phyloP scores from a whole-genome alignment of 2,329 filamentous ascomycete species.

The Penicillium decumbens region DNA sequence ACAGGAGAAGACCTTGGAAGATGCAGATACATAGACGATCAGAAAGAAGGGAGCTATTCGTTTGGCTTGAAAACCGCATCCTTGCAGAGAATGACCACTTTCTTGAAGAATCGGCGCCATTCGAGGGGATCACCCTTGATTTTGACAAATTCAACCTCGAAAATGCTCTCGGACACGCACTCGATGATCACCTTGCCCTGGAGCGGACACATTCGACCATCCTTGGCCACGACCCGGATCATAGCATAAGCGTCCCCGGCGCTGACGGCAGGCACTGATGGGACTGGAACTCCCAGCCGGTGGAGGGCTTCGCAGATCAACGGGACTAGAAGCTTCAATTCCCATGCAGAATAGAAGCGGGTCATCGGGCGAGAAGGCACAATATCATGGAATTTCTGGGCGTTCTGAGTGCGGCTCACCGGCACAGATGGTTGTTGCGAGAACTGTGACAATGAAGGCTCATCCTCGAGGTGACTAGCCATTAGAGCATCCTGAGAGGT shows the following conservation, averaged over 20 bases:
- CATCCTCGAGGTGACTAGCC: conserved; percentile 68
- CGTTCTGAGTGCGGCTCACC: conserved; percentile 80
- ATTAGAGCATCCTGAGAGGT: conserved; percentile 42
- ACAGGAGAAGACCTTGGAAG: background rate
- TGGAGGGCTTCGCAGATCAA: conserved; percentile 77
- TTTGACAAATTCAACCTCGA: conserved; percentile 90
- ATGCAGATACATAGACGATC: background rate
- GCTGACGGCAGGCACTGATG: conserved; percentile 44
- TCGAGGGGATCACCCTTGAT: conserved; percentile 92
- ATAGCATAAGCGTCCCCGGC: conserved; percentile 52
- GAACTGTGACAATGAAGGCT: conserved; percentile 82
- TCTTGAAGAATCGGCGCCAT: conserved; percentile 96
- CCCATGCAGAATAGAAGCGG: conserved; percentile 83
- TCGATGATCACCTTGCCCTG: conserved; percentile 45
- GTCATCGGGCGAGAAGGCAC: conserved; percentile 82
- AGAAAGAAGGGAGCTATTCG: conserved; percentile 18
- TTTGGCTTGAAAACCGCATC: conserved; percentile 70
- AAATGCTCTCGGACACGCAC: conserved; percentile 53
- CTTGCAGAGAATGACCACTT: conserved; percentile 79
- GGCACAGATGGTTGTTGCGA: conserved; percentile 72
- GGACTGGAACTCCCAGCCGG: conserved; percentile 74
- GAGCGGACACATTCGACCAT: conserved; percentile 48
- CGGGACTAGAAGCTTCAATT: conserved; percentile 69
- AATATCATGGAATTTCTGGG: conserved; percentile 83
- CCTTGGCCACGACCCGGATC: conserved; percentile 68